Base-by-base conservation (phyloP, 2,329 filamentous ascomycete species). In the Monosporascus sp. region DNA sequence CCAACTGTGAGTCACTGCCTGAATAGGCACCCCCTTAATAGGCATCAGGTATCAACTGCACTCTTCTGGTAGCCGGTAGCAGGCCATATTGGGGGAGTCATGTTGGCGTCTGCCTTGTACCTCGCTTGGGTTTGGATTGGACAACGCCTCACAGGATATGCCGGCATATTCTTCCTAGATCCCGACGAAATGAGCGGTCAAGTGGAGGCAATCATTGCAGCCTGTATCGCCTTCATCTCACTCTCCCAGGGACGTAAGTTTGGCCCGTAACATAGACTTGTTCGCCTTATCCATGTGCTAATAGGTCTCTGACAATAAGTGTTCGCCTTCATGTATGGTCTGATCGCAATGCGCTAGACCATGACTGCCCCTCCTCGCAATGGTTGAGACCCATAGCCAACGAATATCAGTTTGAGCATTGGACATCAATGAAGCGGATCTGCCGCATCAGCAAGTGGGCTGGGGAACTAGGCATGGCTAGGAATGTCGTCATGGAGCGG, bases 91-190 rank as follows among this genome's bases (percentile, higher is more conserved):
- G 61, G 72, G 37, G 70, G 74, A 17, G 69, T 77, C 28, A 63
- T 75, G 28, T 65, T 72, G 44, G 62, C 71, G 22, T 71, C 73
- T 22, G 70, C 63, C 14, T 59, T 70, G n/a, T 81, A 81, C 57
- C 70, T 82, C 37, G 73, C 66, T 38, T 81, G 76, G 76, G 78
- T 74, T 37, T 70, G 68, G 9, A 63, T 80, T 47, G 79, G 79
- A 24, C 73, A 74, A 57, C 62, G 71, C 26, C 50, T 75, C 50
- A 80, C 78, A 2, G 73, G 73, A 37, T 71, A 72, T 49, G 71
- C 67, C 52, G 68, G 78, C 9, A 78, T 79, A 57, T 80, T 78
- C 65, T 81, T 78, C 73, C 68, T 81, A 50, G 75, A 81, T 57
- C 69, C 72, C 50, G 62, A 68, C 6, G 63, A 72, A 51, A 72